Conservation (phyloP, 345 rosid genomes). For the Mangifera indica region DNA sequence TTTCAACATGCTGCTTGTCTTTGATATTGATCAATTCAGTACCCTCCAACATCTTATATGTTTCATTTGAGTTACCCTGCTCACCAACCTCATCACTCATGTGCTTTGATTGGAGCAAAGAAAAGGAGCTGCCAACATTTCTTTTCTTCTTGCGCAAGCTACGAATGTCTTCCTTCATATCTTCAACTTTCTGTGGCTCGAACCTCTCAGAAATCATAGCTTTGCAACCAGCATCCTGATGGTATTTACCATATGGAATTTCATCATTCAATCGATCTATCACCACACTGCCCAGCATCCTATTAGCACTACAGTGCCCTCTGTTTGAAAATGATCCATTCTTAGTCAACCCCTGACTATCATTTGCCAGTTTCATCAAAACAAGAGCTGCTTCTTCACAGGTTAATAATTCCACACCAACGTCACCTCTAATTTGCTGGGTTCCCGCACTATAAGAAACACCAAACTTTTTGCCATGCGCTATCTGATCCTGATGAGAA, state of each 20-base stretch:
- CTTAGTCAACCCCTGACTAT: background rate
- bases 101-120: background rate
- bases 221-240: background rate
- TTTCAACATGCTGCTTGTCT: background rate
- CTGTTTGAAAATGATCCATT: background rate
- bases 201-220: background rate
- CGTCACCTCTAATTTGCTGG: constrained; percentile 10
- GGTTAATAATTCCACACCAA: background rate
- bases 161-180: background rate
- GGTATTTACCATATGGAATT: background rate
- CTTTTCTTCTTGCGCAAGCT: constrained; percentile 10
- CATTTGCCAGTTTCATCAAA: constrained; percentile 18
- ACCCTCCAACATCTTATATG: no score
- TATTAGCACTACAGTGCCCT: background rate
- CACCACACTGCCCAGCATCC: background rate
- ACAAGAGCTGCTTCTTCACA: constrained; percentile 10
- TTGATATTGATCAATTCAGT: background rate
- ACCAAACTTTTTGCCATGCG: background rate
- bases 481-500: background rate
- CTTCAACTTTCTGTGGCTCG: background rate
- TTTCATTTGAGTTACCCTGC: background rate
- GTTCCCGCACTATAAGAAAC: constrained; percentile 14
- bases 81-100: background rate
- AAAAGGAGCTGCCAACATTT: background rate
- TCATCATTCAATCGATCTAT: background rate